A percentile compares a stretch with the other conserved stretches of the same genome.
These are phyloP conservation scores for Castanopsis chinensis DNA, from an alignment of 306 rosid species.

Conservation along the genomic window DNA sequence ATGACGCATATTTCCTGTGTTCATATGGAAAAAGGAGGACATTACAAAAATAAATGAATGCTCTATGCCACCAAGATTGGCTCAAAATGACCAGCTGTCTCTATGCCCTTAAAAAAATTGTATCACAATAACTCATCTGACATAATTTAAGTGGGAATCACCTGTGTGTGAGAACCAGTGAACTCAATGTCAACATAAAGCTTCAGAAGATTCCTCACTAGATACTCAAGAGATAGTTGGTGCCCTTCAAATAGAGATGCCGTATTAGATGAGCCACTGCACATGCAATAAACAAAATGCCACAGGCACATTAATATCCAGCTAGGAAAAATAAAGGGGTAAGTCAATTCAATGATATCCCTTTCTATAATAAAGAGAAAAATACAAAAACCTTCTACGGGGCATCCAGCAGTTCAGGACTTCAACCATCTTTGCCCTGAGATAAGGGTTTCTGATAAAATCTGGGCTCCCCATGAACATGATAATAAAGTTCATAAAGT, in stretches of 20 bases:
- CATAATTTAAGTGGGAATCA: background rate
- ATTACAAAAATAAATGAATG: background rate
- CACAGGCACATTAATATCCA: conserved; percentile 27
- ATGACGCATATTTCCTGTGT: background rate
- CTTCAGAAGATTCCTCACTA: conserved; percentile 93
- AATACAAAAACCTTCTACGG: conserved; percentile 68
- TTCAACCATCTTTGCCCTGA: conserved; percentile 98
- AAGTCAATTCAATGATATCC: background rate
- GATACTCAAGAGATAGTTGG: conserved; percentile 86
- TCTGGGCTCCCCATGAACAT: conserved; percentile 99
- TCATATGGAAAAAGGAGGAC: too few species aligned
- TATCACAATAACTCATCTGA: too few species aligned
- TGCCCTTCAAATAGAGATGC: conserved; percentile 92
- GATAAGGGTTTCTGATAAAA: conserved; percentile 83
- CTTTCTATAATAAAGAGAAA: background rate
- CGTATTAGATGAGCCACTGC: conserved; percentile 75
- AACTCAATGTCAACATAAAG: conserved; percentile 98
- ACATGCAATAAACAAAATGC: conserved; percentile 15
- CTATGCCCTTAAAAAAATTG: background rate
- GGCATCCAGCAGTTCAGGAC: conserved; percentile 99
- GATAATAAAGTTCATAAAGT: conserved; percentile 92
- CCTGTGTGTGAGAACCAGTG: conserved; percentile 99
- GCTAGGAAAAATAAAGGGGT: conserved; percentile 15
- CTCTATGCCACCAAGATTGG: background rate
- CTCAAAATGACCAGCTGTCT: background rate